Base-by-base conservation (phyloP, 257 asterid genomes). In the Petunia axillaris region DNA sequence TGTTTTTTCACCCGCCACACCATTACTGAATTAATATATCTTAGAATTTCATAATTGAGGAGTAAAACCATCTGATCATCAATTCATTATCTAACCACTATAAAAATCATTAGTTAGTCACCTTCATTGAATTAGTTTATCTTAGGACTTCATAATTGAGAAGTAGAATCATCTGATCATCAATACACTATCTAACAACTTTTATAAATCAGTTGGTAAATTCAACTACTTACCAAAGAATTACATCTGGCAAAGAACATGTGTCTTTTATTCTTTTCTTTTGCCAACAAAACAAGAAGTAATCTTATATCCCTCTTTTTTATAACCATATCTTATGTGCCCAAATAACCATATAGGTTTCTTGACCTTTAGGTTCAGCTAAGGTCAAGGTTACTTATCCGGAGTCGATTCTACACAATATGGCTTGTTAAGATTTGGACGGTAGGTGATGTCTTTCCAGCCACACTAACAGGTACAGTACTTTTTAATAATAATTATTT, bases 341-440 rank as follows among this genome's bases (percentile, higher is more conserved):
- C 57, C 16, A 46, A 70, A 25, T 48, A 48, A 10, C 35, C 60
- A 25, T 58, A 5, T 35, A 46, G 44, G 10, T 71, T 48, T 71
- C 44, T 71, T 71, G 77, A 5, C 77, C 60, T 71, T 71, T 48
- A 9, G 60, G 44, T 71, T 71, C 77, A 48, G n/a, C 77, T 71
- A 71, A 71, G 77, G 77, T 71, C 77, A 71, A 71, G 77, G 39
- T 48, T 25, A 2, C 76, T 13, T 13, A 64, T 38, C 25, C 25
- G 25, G 1, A 64, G 1, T 14, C 0, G 48, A n/a, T 68, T 41
- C 39, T 16, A 4, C 15, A 68, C 0, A 14, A 8, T 4, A 25
- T 25, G 25, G 25, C 16, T 11, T 66, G n/a, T 8, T 44, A 9
- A 44, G 58, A 68, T 68, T 44, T 68, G 57, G 57, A 68, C 57